These are phyloP conservation scores for Euphorbia celastroides DNA, from an alignment of 441 rosid genomes.

Conservation along the genomic window DNA sequence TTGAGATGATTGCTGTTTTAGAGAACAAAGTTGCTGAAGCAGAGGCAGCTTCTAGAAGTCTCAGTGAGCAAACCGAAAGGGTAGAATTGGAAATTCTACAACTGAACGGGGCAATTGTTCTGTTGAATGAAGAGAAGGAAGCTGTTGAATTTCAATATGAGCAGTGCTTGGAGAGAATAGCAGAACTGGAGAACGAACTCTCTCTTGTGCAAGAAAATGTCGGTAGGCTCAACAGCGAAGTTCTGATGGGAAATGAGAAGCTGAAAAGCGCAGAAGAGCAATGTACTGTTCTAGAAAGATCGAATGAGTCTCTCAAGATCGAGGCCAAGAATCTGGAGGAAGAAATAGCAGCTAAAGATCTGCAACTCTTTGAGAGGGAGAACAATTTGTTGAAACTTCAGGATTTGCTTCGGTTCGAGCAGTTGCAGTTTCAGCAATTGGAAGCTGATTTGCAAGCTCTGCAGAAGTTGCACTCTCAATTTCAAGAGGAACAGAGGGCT, in stretches of 20 bases:
- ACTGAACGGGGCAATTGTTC: constrained; percentile 49
- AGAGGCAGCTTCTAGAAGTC: constrained; percentile 48
- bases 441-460: constrained; percentile 53
- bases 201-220: constrained; percentile 54
- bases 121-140: constrained; percentile 60
- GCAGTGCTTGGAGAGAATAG: constrained; percentile 56
- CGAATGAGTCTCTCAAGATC: constrained; percentile 54
- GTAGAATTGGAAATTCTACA: constrained; percentile 62
- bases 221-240: constrained; percentile 52
- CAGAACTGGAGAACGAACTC: constrained; percentile 60
- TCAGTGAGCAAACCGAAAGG: constrained; percentile 43
- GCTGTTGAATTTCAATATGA: constrained; percentile 50
- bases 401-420: constrained; percentile 49
- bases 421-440: constrained; percentile 47
- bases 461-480: constrained; percentile 65
- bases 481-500: constrained; percentile 79
- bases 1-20: constrained; percentile 56
- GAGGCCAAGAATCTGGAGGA: constrained; percentile 58
- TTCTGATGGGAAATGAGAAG: constrained; percentile 51
- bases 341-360: constrained; percentile 65
- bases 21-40: constrained; percentile 52
- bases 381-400: constrained; percentile 63
- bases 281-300: constrained; percentile 43
- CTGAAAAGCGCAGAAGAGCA: constrained; percentile 63
- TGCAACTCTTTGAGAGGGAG: constrained; percentile 60